phyloP scores from a whole-genome alignment of 495 filamentous ascomycete species.

The Ascobolus immersus region DNA sequence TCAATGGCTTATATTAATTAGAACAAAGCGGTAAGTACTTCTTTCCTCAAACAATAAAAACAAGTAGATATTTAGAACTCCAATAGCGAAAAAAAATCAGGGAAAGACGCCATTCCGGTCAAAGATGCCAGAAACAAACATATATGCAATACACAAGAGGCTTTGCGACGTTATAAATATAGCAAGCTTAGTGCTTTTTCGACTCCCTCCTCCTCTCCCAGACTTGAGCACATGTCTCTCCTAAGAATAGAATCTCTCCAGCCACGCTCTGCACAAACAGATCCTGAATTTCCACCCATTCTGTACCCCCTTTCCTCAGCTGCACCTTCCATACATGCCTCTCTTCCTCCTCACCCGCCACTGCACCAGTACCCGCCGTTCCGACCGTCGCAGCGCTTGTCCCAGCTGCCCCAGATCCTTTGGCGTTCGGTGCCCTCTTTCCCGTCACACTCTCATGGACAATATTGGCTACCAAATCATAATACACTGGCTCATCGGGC shows the following conservation, averaged over 20 bases:
- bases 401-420: not conserved
- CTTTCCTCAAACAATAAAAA: no score
- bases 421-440: constrained; percentile 26
- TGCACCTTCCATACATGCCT: constrained; percentile 65
- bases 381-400: constrained; percentile 13
- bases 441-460: constrained; percentile 66
- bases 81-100: no score
- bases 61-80: no score
- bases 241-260: constrained; percentile 66
- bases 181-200: no score
- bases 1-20: no score
- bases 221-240: constrained; percentile 83
- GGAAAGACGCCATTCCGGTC: no score
- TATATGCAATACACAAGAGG: no score
- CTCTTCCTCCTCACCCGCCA: constrained; percentile 55
- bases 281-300: constrained; percentile 86
- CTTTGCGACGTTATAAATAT: no score
- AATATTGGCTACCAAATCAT: constrained; percentile 90
- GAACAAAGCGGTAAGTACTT: no score
- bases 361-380: constrained; percentile 25
- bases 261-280: constrained; percentile 69
- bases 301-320: constrained; percentile 32
- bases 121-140: no score
- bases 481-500: constrained; percentile 61
- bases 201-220: constrained; percentile 62